Evolutionary conservation across 129 eudicot genomes (phyloP).

Genomic region (Saussurea involucrata): DNA sequence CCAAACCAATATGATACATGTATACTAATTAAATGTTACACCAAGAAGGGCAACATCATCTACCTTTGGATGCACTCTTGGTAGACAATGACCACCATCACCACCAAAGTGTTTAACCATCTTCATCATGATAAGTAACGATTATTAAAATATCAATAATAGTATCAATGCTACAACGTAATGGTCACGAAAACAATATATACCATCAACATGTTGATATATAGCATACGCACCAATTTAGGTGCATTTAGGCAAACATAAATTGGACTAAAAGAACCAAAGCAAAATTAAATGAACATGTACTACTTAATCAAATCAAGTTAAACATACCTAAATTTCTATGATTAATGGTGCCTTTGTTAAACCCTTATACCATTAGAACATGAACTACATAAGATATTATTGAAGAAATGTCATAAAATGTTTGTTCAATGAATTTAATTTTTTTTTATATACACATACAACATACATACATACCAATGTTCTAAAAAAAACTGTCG

Average conservation of each 20-base stretch:
- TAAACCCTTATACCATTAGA: background rate
- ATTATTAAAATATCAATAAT: background rate
- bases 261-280: background rate
- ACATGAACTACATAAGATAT: background rate
- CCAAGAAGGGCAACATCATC: background rate
- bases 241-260: background rate
- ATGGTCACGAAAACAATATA: conserved; percentile 1
- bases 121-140: background rate
- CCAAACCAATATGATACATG: background rate
- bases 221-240: background rate
- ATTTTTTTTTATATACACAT: background rate
- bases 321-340: background rate
- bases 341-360: background rate
- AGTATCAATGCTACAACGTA: background rate
- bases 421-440: background rate
- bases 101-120: background rate
- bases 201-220: conserved; percentile 5
- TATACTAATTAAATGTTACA: conserved; percentile 3
- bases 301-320: background rate
- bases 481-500: too few relatives aligned
- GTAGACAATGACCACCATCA: background rate
- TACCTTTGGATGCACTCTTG: background rate
- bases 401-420: background rate
- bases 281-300: background rate
- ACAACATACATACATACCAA: background rate